Percentiles rank a stretch among this genome's conserved stretches.
phyloP scores from a whole-genome alignment of 768 basidiomycete species.

The Hemileccinum impolitum region DNA sequence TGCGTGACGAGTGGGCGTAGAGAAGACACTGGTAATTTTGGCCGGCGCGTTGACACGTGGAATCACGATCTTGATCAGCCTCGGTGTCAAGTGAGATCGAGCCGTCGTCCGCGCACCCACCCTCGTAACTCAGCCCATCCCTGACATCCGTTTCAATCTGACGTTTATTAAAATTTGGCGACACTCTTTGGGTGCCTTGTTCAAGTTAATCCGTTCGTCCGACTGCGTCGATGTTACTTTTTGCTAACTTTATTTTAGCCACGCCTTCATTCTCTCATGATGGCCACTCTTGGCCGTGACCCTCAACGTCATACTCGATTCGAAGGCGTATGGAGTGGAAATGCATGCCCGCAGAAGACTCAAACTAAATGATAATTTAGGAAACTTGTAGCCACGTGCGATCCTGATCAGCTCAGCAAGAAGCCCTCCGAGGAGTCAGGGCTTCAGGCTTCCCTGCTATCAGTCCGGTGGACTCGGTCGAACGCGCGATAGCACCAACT shows the following conservation, averaged over 20 bases:
- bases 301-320: neutral
- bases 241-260: neutral
- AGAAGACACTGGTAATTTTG: neutral
- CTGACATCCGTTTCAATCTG: constrained; percentile 2
- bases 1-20: neutral
- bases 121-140: neutral
- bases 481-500: too few species aligned
- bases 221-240: neutral
- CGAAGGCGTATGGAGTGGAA: neutral
- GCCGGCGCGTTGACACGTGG: too few species aligned
- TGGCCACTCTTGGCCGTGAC: neutral
- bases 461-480: too few species aligned
- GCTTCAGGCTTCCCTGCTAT: too few species aligned
- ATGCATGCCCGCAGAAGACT: too few species aligned
- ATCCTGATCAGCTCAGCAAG: too few species aligned
- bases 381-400: too few species aligned
- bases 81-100: neutral
- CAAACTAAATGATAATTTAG: too few species aligned
- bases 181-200: too few species aligned
- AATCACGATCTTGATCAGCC: neutral
- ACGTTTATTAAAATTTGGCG: neutral
- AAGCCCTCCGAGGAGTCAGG: too few species aligned
- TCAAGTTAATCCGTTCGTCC: too few species aligned
- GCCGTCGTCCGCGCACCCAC: neutral
- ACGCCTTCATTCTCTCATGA: neutral